Percentiles rank a stretch among this genome's conserved stretches.
phyloP scores from a whole-genome alignment of 1,284 basidiomycete species.

The Ustilago hordei region DNA sequence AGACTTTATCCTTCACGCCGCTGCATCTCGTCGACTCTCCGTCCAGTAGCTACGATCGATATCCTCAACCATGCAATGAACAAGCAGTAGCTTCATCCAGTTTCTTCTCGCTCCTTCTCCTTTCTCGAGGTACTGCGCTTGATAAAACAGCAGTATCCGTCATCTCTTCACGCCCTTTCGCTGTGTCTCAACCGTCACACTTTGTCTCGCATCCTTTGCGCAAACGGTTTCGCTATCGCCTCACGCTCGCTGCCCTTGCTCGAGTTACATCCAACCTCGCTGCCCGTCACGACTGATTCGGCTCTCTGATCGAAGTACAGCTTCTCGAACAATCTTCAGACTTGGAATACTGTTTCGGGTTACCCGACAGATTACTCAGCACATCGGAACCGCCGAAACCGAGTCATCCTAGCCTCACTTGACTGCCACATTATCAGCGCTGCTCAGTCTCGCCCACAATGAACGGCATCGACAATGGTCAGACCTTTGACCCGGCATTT shows the following conservation, averaged over 20 bases:
- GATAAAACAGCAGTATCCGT: background rate
- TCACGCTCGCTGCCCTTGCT: background rate
- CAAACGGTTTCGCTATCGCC: background rate
- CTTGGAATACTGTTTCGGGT: background rate
- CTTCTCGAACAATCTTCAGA: background rate
- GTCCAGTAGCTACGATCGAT: background rate
- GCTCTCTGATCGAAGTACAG: background rate
- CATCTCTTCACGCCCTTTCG: background rate
- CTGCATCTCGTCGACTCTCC: background rate
- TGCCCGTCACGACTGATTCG: background rate
- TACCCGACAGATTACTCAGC: background rate
- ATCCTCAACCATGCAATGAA: background rate
- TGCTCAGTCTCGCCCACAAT: slow-evolving; percentile 15
- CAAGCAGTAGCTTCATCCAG: background rate
- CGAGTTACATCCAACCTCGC: background rate
- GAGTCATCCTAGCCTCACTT: background rate
- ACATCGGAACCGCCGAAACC: background rate
- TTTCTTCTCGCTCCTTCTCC: background rate
- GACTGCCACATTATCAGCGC: background rate
- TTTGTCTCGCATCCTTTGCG: background rate
- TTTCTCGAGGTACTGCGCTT: background rate
- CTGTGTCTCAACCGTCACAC: background rate
- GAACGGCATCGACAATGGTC: slow-evolving; percentile 52
- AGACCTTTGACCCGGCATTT: slow-evolving; percentile 46
- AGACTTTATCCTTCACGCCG: background rate